Evolutionary conservation across 768 basidiomycete species (phyloP), one percentile per base, ranked within the genome.

Genomic region (Suillus weaverae): DNA sequence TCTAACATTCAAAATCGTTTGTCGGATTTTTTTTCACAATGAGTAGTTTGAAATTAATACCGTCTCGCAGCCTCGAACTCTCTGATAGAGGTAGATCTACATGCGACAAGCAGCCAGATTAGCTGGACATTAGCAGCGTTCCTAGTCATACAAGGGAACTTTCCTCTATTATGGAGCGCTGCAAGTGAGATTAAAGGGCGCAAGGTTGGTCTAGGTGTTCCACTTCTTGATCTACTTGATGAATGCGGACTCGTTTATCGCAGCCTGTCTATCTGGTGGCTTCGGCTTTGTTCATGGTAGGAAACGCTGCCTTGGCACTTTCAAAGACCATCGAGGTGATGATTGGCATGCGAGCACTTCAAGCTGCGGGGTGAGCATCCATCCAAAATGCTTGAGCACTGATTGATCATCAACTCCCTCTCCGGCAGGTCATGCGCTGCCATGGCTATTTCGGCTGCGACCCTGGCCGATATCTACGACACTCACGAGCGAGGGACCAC

Each of bases 381-480:
- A 22, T 65, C 26, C 7, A 60, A 64, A 10, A 51, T 26, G 33
- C 18, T 48, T 35, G 5, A 39, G 38, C 56, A 60, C 18, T 55
- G 22, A 30, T 61, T 70, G 46, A 46, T n/a, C n/a, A 44, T n/a
- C 4, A 20, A 67, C 7, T 3, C 22, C 22, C 26, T 62, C 68
- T 71, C 5, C 50, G 22, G 64, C 64, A 89, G 86, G 50, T 88
- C 87, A 5, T 85, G 86, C 53, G 88, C 89, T 13, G 87, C 89
- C 13, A 82, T 89, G 48, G 73, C 88, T 0, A 86, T 93, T 62
- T 93, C 92, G 4, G 89, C 89, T 0, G 91, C 89, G 18, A 90
- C 91, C 4, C 78, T 94, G 4, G 90, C 90, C 1, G 91, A 93
- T 71, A 87, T 93, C 4, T 93, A 86, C 69, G 90, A 92, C 36